Conservation (phyloP, 2,329 filamentous ascomycete species). For the Bipolaris gigantea region DNA sequence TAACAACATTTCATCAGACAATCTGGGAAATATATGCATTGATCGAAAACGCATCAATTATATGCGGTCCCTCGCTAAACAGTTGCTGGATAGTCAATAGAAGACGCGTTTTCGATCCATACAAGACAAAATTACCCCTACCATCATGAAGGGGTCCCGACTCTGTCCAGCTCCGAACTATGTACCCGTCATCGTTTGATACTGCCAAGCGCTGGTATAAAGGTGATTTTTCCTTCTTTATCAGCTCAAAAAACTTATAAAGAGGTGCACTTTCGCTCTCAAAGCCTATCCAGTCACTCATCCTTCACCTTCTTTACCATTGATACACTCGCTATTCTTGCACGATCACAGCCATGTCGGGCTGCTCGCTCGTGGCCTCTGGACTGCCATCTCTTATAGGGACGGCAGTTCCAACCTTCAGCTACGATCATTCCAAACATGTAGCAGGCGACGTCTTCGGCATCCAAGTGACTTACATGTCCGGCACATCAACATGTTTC, state of each 20-base stretch:
- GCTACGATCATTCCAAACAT: slow-evolving; percentile 6
- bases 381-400: slow-evolving; percentile 10
- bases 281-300: neutral
- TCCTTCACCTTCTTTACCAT: neutral
- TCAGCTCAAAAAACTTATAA: slow-evolving; percentile 1
- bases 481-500: slow-evolving; percentile 14
- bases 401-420: slow-evolving; percentile 15
- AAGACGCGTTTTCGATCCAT: neutral
- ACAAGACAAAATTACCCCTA: neutral
- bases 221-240: neutral
- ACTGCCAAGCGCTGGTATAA: neutral
- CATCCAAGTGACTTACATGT: slow-evolving; percentile 17
- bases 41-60: neutral
- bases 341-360: slow-evolving; percentile 7
- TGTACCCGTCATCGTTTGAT: neutral
- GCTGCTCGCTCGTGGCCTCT: slow-evolving; percentile 17
- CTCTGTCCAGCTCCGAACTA: neutral
- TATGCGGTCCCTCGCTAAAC: neutral
- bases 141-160: neutral
- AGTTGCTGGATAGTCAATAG: neutral
- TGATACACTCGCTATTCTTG: neutral
- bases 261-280: neutral
- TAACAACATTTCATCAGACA: neutral
- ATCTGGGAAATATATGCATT: neutral
- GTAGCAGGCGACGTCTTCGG: slow-evolving; percentile 11